phyloP scores from a whole-genome alignment of 1,139 yeast species.

The Zygosaccharomyces pseudobailii region DNA sequence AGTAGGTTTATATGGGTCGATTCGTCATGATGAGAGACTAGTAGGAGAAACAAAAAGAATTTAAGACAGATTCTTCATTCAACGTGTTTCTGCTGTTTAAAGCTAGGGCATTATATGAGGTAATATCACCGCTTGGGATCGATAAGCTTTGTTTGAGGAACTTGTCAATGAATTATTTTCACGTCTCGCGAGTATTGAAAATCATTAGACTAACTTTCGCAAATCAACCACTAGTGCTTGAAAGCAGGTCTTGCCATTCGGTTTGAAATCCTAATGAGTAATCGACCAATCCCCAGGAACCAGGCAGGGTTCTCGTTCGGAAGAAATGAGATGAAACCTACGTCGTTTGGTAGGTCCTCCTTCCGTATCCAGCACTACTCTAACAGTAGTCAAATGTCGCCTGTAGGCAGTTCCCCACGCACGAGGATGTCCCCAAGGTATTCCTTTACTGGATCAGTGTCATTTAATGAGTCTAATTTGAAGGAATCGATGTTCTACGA shows the following conservation, averaged over 20 bases:
- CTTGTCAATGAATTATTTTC: background rate
- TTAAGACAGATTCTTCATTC: background rate
- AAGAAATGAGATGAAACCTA: constrained; percentile 12
- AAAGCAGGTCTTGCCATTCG: background rate
- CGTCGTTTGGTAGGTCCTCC: constrained; percentile 10
- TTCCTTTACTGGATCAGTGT: constrained; percentile 12
- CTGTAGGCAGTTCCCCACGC: constrained; percentile 14
- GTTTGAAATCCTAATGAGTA: constrained; percentile 4
- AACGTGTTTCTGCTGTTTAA: no score
- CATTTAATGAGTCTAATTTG: constrained; percentile 12
- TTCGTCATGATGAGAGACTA: background rate
- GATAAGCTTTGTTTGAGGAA: no score
- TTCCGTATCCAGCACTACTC: constrained; percentile 16
- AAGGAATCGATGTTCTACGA: constrained; percentile 7
- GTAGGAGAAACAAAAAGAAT: background rate
- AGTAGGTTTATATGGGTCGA: background rate
- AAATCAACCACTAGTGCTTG: background rate
- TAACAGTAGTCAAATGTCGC: constrained; percentile 7
- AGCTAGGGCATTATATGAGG: no score
- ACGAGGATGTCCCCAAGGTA: constrained; percentile 14
- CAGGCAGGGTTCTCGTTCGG: constrained; percentile 11
- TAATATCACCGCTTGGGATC: no score
- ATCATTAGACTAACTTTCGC: background rate
- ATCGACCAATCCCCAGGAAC: constrained; percentile 8
- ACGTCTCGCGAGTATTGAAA: background rate